Conservation (phyloP, 352 stramenopile genomes). For the Phytophthora sp. region DNA sequence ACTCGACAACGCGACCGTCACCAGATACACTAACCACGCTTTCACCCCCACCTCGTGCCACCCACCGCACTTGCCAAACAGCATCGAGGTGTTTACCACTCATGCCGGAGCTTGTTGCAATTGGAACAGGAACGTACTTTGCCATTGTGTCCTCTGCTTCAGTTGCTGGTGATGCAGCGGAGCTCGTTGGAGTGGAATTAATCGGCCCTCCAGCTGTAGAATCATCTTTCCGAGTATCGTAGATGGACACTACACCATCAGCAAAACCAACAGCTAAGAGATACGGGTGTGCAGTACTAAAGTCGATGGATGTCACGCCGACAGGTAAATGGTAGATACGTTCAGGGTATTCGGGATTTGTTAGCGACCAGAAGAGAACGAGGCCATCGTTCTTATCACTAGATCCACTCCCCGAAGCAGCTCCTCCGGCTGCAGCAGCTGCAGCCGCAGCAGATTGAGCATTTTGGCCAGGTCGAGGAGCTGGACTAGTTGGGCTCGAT, state of each 20-base stretch:
- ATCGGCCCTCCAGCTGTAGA: background rate
- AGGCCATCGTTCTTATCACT: slow-evolving; percentile 53
- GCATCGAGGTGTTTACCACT: slow-evolving; percentile 88
- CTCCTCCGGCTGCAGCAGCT: slow-evolving; percentile 4
- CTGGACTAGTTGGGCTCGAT: background rate
- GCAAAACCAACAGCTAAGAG: slow-evolving; percentile 90
- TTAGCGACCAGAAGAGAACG: slow-evolving; percentile 94
- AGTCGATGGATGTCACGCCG: slow-evolving; percentile 90
- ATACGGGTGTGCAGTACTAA: slow-evolving; percentile 86
- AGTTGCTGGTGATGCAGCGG: background rate
- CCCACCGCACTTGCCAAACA: slow-evolving; percentile 94
- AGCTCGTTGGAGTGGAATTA: slow-evolving; percentile 2
- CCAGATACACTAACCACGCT: slow-evolving; percentile 91
- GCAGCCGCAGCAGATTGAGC: background rate
- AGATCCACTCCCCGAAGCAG: background rate
- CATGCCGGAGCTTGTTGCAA: slow-evolving; percentile 64
- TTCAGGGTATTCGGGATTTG: slow-evolving; percentile 92
- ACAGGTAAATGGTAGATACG: slow-evolving; percentile 81
- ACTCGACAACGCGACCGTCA: slow-evolving; percentile 92
- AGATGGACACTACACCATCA: slow-evolving; percentile 91
- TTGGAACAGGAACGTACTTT: slow-evolving; percentile 39
- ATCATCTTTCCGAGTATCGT: slow-evolving; percentile 87
- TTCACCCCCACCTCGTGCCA: slow-evolving; percentile 87
- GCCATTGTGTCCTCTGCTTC: background rate
- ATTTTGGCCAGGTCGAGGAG: slow-evolving; percentile 10